phyloP scores from a whole-genome alignment of 73 alveolate genomes.

The Paramecium bursaria region DNA sequence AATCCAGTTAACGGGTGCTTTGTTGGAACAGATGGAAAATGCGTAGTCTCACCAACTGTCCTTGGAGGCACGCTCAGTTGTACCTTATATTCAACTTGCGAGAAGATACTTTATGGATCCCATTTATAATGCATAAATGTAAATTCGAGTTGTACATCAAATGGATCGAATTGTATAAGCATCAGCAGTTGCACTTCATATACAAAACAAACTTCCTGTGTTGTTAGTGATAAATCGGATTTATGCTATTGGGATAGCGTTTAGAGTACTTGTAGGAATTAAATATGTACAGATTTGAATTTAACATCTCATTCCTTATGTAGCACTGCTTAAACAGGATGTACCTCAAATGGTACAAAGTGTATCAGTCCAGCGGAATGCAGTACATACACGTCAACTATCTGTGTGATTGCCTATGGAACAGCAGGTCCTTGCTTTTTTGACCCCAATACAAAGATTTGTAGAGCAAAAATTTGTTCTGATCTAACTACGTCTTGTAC shows the following conservation, averaged over 20 bases:
- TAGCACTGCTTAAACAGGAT: not conserved
- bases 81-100: conserved; percentile 3
- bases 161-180: not conserved
- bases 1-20: not conserved
- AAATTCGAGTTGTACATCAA: conserved; percentile 28
- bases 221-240: not conserved
- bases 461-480: conserved; percentile 19
- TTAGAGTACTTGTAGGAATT: not conserved
- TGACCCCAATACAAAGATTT: conserved; percentile 17
- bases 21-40: conserved; percentile 44
- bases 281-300: conserved; percentile 6
- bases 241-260: conserved; percentile 2
- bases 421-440: conserved; percentile 27
- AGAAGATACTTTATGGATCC: not conserved
- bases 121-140: conserved; percentile 13
- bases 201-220: not conserved
- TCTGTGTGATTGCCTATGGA: conserved; percentile 6
- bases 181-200: not conserved
- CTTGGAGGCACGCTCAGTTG: not conserved
- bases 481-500: conserved; percentile 8
- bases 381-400: not conserved
- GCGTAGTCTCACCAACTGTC: conserved; percentile 9
- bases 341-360: conserved; percentile 22
- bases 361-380: conserved; percentile 14
- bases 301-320: conserved; percentile 18